These are phyloP conservation scores for Alternaria alternata DNA, from an alignment of 2,329 filamentous ascomycete genomes.

Conservation along the genomic window DNA sequence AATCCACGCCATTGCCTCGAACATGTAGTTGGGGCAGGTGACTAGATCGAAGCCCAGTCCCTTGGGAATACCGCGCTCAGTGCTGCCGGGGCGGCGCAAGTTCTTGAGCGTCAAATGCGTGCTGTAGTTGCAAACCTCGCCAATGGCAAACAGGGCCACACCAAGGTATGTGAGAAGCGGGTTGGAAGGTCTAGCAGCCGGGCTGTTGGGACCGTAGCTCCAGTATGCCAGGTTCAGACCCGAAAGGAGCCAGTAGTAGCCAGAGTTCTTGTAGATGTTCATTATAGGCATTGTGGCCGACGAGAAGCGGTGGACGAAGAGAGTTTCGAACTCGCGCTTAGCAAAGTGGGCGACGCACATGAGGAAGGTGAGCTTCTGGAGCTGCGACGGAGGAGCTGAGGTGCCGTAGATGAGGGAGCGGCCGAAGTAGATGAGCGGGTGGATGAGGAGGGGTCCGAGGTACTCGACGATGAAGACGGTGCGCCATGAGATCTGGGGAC, in stretches of 20 bases:
- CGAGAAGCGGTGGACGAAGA: slow-evolving; percentile 95
- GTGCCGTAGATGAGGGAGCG: slow-evolving; percentile 76
- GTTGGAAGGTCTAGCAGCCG: slow-evolving; percentile 65
- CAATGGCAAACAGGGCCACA: slow-evolving; percentile 75
- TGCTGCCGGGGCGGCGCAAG: slow-evolving; percentile 77
- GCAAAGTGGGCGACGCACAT: slow-evolving; percentile 85
- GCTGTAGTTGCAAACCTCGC: slow-evolving; percentile 81
- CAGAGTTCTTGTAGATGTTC: slow-evolving; percentile 95
- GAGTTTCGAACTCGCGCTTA: slow-evolving; percentile 94
- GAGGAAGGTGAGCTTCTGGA: slow-evolving; percentile 76
- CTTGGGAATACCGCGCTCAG: slow-evolving; percentile 84
- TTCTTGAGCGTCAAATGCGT: slow-evolving; percentile 81
- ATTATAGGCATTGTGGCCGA: slow-evolving; percentile 88
- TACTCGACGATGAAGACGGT: slow-evolving; percentile 97
- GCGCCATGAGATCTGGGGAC: slow-evolving; percentile 88
- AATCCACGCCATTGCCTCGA: slow-evolving; percentile 86
- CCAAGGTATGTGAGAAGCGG: slow-evolving; percentile 64
- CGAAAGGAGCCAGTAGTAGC: slow-evolving; percentile 89
- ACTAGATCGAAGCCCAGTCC: slow-evolving; percentile 87
- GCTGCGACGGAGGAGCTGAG: slow-evolving; percentile 64
- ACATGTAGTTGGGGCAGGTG: slow-evolving; percentile 97
- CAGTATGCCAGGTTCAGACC: slow-evolving; percentile 84
- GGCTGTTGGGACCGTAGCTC: slow-evolving; percentile 79
- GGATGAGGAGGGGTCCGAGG: slow-evolving; percentile 87
- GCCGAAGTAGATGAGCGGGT: slow-evolving; percentile 74